These are phyloP conservation scores for Monosporascus ibericus DNA, from an alignment of 2,329 filamentous ascomycete genomes.

Conservation along the genomic window DNA sequence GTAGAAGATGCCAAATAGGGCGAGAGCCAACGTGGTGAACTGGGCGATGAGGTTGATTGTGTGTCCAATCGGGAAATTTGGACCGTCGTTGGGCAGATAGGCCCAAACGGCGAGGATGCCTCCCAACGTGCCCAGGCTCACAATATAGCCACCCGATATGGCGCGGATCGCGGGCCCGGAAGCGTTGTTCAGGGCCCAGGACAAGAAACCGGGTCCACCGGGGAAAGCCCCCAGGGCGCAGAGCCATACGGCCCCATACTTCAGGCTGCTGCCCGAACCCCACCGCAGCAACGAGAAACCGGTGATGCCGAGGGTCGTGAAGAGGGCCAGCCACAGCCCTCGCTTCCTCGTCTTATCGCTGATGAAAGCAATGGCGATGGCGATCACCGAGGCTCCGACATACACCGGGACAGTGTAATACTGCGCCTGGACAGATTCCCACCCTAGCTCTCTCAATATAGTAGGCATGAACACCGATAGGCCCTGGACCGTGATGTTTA, in stretches of 20 bases:
- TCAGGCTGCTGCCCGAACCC: slow-evolving; percentile 24
- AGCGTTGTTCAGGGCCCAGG: slow-evolving; percentile 55
- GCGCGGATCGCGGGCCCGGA: slow-evolving; percentile 50
- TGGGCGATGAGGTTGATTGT: slow-evolving; percentile 52
- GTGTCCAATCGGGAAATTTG: slow-evolving; percentile 43
- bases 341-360: slow-evolving; percentile 37
- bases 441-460: slow-evolving; percentile 37
- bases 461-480: slow-evolving; percentile 44
- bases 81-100: slow-evolving; percentile 40
- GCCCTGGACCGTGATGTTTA: slow-evolving; percentile 55
- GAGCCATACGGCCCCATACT: slow-evolving; percentile 48
- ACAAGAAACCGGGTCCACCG: slow-evolving; percentile 50
- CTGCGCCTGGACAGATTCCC: slow-evolving; percentile 33
- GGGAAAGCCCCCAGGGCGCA: slow-evolving; percentile 52
- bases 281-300: slow-evolving; percentile 49
- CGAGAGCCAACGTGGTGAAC: slow-evolving; percentile 35
- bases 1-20: slow-evolving; percentile 44
- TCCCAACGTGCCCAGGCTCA: slow-evolving; percentile 48
- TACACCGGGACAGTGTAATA: slow-evolving; percentile 40
- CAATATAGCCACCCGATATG: slow-evolving; percentile 49
- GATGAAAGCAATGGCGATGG: slow-evolving; percentile 31
- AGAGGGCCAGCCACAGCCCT: slow-evolving; percentile 33
- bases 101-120: slow-evolving; percentile 53
- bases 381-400: slow-evolving; percentile 32
- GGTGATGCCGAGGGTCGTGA: slow-evolving; percentile 36